These are phyloP conservation scores for Diversispora eburnea DNA, from an alignment of 192 early-diverging fungal species.

Conservation along the genomic window DNA sequence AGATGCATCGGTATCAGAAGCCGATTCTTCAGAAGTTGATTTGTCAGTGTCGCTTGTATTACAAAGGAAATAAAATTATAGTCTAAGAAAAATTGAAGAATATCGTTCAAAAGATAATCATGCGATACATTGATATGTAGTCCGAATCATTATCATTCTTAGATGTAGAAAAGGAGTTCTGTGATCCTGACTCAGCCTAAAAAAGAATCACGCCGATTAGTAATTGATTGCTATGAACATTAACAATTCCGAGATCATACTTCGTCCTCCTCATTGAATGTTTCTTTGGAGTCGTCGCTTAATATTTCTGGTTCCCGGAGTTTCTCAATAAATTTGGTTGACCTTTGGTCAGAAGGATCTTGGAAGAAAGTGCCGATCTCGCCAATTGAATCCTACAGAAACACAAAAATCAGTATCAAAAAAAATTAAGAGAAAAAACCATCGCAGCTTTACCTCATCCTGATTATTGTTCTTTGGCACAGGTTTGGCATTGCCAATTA, in stretches of 20 bases:
- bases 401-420: not conserved
- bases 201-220: constrained; percentile 5
- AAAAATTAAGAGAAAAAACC: not conserved
- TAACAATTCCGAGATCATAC: constrained; percentile 15
- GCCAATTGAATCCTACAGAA: constrained; percentile 18
- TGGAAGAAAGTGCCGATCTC: not conserved
- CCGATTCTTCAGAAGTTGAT: too few relatives aligned
- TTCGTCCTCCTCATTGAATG: constrained; percentile 12
- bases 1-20: not conserved
- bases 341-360: constrained; percentile 6
- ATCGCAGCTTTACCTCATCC: not conserved
- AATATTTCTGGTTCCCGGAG: constrained; percentile 1
- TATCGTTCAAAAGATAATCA: constrained; percentile 23
- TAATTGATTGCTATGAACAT: constrained; percentile 7
- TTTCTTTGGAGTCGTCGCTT: constrained; percentile 17
- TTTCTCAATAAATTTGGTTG: constrained; percentile 21
- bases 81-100: constrained; percentile 23
- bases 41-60: constrained; percentile 17
- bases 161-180: constrained; percentile 18
- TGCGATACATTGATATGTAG: constrained; percentile 13
- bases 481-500: not conserved
- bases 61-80: constrained; percentile 19
- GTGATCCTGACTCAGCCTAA: constrained; percentile 12
- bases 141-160: constrained; percentile 10
- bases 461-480: not conserved